Evolutionary conservation across 257 asterid species (phyloP).

Genomic region (Solanum appendiculatum): DNA sequence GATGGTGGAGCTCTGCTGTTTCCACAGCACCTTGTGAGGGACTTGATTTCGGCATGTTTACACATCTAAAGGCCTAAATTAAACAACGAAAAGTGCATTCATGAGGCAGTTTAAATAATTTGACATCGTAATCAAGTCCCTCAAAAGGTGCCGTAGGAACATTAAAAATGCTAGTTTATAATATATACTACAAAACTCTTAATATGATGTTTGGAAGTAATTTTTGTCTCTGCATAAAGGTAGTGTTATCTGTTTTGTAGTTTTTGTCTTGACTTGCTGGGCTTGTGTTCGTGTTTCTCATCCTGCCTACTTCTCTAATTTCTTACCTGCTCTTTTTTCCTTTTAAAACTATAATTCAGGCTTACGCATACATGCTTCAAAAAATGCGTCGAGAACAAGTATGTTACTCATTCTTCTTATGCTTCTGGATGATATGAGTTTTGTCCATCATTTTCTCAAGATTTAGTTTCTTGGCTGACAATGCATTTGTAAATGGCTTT

Average conservation of each 20-base stretch:
- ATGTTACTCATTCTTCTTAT: conserved; percentile 8
- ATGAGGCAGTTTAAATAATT: neutral
- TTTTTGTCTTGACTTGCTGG: neutral
- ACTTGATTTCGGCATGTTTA: neutral
- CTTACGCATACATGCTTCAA: conserved; percentile 75
- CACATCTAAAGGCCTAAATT: neutral
- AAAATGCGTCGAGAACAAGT: conserved; percentile 79
- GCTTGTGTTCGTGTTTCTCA: neutral
- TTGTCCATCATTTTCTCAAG: neutral
- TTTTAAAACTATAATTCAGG: conserved; percentile 33
- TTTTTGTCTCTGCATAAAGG: neutral
- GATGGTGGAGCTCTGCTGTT: neutral
- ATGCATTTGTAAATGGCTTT: neutral
- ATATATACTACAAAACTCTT: neutral
- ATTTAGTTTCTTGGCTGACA: neutral
- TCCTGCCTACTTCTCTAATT: neutral
- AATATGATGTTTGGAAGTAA: neutral
- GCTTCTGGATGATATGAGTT: neutral
- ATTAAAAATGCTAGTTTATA: neutral
- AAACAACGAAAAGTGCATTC: neutral
- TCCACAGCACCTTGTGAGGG: neutral
- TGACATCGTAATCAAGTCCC: neutral
- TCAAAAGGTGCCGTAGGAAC: neutral
- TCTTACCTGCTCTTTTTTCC: neutral
- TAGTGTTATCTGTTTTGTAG: neutral